Conservation (phyloP, 2,329 filamentous ascomycete genomes). For the Acephala macrosclerotiorum region DNA sequence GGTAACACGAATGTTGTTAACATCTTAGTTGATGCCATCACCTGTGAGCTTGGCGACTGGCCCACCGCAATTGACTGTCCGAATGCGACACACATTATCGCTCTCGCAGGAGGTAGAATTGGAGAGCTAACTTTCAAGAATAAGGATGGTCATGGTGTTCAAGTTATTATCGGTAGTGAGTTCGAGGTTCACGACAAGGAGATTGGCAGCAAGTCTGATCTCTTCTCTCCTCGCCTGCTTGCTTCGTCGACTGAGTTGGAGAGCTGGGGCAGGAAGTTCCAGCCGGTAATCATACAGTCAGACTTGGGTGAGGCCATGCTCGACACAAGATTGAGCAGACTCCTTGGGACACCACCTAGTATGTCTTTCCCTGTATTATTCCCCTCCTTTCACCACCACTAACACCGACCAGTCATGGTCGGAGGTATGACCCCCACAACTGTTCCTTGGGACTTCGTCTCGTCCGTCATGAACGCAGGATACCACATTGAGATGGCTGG, state of each 20-base stretch:
- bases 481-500: slow-evolving; percentile 89
- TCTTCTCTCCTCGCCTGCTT: slow-evolving; percentile 5
- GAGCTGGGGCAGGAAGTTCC: slow-evolving; percentile 57
- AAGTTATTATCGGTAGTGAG: slow-evolving; percentile 22
- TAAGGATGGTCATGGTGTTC: slow-evolving; percentile 44
- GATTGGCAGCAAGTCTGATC: slow-evolving; percentile 61
- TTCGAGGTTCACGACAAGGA: slow-evolving; percentile 8
- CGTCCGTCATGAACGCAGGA: slow-evolving; percentile 92
- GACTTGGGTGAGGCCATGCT: slow-evolving; percentile 5
- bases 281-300: slow-evolving; percentile 9
- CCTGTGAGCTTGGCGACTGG: slow-evolving; percentile 41
- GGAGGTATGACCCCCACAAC: slow-evolving; percentile 91
- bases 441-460: slow-evolving; percentile 86
- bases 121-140: slow-evolving; percentile 41
- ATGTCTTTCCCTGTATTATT: too few relatives aligned
- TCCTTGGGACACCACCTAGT: slow-evolving; percentile 81
- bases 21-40: slow-evolving; percentile 40
- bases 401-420: too few relatives aligned
- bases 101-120: slow-evolving; percentile 46
- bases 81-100: slow-evolving; percentile 45
- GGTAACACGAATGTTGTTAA: slow-evolving; percentile 27
- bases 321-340: slow-evolving; percentile 84
- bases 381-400: too few relatives aligned
- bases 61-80: slow-evolving; percentile 36
- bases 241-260: slow-evolving; percentile 46